These are phyloP conservation scores for Saitozyma sp. DNA, from an alignment of 768 basidiomycete species.

Conservation along the genomic window DNA sequence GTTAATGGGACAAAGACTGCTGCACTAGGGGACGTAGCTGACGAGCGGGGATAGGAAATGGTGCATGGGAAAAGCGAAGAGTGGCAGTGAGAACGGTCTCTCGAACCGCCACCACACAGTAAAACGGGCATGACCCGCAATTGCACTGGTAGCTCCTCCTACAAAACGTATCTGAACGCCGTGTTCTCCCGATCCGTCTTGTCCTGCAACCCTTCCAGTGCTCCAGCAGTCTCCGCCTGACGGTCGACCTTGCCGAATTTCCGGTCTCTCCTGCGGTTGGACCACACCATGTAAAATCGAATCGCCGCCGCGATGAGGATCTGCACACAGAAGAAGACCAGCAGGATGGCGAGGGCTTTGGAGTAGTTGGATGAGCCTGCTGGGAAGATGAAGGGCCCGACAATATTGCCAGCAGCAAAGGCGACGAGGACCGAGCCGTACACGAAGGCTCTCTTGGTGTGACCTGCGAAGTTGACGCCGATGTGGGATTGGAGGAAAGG, in stretches of 20 bases:
- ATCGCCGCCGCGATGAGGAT: conserved; percentile 14
- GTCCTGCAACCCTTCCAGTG: too few species aligned
- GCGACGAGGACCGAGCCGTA: conserved; percentile 16
- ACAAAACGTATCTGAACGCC: too few species aligned
- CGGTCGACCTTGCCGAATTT: conserved; percentile 12
- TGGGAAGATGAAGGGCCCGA: conserved; percentile 30
- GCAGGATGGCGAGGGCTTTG: conserved; percentile 19
- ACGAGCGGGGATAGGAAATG: too few species aligned
- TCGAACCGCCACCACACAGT: too few species aligned
- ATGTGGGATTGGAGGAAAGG: conserved; percentile 21
- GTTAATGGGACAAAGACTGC: too few species aligned
- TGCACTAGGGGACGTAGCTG: too few species aligned
- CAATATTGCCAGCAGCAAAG: conserved; percentile 23
- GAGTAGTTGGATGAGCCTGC: conserved; percentile 13
- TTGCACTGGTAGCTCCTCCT: too few species aligned
- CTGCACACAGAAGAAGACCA: conserved; percentile 26
- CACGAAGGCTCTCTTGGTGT: conserved; percentile 22
- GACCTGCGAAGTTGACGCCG: conserved; percentile 22
- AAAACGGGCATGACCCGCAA: too few species aligned
- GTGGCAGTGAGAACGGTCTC: too few species aligned
- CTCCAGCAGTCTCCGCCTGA: too few species aligned
- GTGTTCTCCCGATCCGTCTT: too few species aligned
- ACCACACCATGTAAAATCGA: conserved; percentile 14
- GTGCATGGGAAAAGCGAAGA: too few species aligned
- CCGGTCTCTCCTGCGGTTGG: conserved; percentile 12